Percentiles rank a stretch among this genome's conserved stretches.
phyloP scores from a whole-genome alignment of 345 rosid genomes.

The Bruguiera gymnorhiza region DNA sequence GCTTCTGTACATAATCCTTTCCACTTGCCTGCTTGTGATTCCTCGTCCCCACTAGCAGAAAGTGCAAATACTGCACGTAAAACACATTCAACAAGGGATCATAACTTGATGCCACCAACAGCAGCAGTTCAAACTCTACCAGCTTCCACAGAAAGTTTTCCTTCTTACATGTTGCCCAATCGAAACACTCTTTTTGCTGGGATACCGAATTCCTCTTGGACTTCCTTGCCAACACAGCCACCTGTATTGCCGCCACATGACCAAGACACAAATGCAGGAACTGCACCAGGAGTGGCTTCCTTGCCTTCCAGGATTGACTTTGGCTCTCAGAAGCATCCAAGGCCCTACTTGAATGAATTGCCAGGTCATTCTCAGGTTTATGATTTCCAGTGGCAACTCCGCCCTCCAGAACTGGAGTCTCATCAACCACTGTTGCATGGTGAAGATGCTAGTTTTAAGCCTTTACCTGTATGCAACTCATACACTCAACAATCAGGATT shows the following conservation, averaged over 20 bases:
- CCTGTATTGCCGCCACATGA: slow-evolving; percentile 11
- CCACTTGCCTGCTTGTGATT: slow-evolving; percentile 14
- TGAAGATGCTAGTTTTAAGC: slow-evolving; percentile 22
- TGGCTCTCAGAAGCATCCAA: slow-evolving; percentile 27
- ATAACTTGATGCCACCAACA: slow-evolving; percentile 15
- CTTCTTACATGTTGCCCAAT: slow-evolving; percentile 36
- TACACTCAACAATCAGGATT: slow-evolving; percentile 23
- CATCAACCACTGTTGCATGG: slow-evolving; percentile 20
- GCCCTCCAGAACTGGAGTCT: slow-evolving; percentile 23
- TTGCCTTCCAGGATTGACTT: slow-evolving; percentile 33
- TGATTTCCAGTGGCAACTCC: slow-evolving; percentile 30
- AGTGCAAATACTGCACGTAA: slow-evolving; percentile 17
- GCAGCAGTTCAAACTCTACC: slow-evolving; percentile 27
- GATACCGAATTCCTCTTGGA: slow-evolving; percentile 29
- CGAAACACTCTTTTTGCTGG: slow-evolving; percentile 28
- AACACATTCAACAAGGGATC: slow-evolving; percentile 15
- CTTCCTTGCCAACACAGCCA: slow-evolving; percentile 21
- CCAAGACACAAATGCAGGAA: slow-evolving; percentile 10
- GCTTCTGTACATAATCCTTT: slow-evolving; percentile 22
- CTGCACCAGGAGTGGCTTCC: slow-evolving; percentile 20
- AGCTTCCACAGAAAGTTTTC: slow-evolving; percentile 29
- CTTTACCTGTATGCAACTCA: slow-evolving; percentile 18
- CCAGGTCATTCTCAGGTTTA: slow-evolving; percentile 31
- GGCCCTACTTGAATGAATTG: slow-evolving; percentile 31
- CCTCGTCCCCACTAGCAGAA: slow-evolving; percentile 11